phyloP scores from a whole-genome alignment of 345 rosid species.

The Aquilaria yunnanensis region DNA sequence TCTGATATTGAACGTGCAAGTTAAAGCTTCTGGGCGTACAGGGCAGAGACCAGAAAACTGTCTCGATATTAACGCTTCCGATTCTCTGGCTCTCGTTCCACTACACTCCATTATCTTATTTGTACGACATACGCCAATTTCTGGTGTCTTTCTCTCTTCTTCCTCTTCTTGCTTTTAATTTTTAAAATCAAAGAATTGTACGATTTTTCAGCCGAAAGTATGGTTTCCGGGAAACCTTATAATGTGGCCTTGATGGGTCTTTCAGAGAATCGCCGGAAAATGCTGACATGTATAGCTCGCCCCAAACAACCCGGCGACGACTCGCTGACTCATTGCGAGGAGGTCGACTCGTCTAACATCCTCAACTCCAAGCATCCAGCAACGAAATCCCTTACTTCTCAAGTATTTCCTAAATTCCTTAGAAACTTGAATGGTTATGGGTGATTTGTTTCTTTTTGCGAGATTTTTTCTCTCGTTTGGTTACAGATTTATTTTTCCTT shows the following conservation, averaged over 20 bases:
- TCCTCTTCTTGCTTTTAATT: no score
- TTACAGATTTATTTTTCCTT: not conserved
- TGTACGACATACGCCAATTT: not conserved
- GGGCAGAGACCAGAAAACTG: conserved; percentile 2
- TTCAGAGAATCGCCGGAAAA: conserved; percentile 18
- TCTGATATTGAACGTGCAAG: conserved; percentile 18
- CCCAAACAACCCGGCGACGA: conserved; percentile 70
- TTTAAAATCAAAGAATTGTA: not conserved
- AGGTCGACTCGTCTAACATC: conserved; percentile 25
- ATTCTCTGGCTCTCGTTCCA: not conserved
- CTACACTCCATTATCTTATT: not conserved
- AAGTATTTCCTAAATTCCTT: conserved; percentile 26
- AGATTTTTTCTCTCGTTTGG: not conserved
- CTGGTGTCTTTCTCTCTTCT: not conserved
- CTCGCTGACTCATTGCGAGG: conserved; percentile 42
- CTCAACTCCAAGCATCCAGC: conserved; percentile 31
- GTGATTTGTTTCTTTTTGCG: not conserved
- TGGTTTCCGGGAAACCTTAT: not conserved
- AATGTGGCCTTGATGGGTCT: conserved; percentile 1
- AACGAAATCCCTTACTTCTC: conserved; percentile 65
- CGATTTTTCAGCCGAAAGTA: not conserved
- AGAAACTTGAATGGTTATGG: not conserved
- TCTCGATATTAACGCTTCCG: conserved; percentile 17
- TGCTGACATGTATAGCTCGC: conserved; percentile 90
- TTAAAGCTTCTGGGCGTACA: not conserved